Evolutionary conservation across 2,329 filamentous ascomycete genomes (phyloP).

Genomic region (Talaromyces marneffei): DNA sequence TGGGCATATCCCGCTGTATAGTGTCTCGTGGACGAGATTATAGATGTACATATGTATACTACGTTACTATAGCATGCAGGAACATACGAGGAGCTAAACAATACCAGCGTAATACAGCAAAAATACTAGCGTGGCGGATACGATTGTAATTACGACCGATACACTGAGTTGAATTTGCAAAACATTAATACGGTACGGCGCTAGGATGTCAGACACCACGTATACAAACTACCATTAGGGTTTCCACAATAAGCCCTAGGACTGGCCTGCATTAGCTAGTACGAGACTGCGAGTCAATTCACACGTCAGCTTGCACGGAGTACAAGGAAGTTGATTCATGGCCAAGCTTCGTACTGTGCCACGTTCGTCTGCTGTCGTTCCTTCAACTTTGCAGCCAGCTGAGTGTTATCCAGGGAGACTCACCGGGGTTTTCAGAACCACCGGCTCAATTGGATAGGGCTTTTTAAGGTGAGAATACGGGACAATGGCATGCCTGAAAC

Average conservation of each 20-base stretch:
- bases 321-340: background rate
- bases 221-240: background rate
- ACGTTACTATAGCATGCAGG: too few species aligned
- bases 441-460: background rate
- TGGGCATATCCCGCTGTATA: background rate
- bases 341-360: background rate
- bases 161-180: background rate
- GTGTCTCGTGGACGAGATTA: background rate
- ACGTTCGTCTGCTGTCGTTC: background rate
- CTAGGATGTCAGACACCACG: too few species aligned
- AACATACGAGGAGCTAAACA: too few species aligned
- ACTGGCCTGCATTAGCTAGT: background rate
- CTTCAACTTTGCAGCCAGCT: background rate
- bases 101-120: background rate
- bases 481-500: background rate
- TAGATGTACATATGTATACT: background rate
- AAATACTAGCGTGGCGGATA: background rate
- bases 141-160: background rate
- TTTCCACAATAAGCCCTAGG: background rate
- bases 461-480: background rate
- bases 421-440: background rate
- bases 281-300: background rate
- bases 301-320: background rate
- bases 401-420: background rate
- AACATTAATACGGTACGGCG: background rate